Base-by-base conservation (phyloP, 2,329 filamentous ascomycete genomes). In the Sordariomycetes sp. region DNA sequence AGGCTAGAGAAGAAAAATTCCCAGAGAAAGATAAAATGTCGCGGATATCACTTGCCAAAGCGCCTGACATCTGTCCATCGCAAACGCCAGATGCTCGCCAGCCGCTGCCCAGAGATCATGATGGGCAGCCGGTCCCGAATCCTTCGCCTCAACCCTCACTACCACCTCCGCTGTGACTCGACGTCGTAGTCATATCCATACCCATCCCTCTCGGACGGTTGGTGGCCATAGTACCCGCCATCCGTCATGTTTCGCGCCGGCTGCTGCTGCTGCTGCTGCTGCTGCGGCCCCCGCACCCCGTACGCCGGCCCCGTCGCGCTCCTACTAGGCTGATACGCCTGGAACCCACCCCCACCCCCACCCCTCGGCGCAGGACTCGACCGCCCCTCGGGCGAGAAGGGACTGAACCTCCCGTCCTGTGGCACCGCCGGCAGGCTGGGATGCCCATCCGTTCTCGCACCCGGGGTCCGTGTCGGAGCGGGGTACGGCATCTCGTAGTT, bases 221-320 rank as follows among this genome's bases (percentile, higher is more conserved):
- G 42, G 56, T 57, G 52, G 48, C 28, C 58, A 57, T 53, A 53
- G 50, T 51, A 53, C 10, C 57, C 53, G 5, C 55, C 48, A 3
- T 70, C 72, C 24, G 75, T 77, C 70, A 77, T 70, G 57, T 73
- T 76, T 55, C 76, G 69, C 60, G 70, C 70, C 1, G 73, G 72
- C 36, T 24, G 53, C 32, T 70, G 63, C 42, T 69, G 67, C 13
- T 66, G 69, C 45, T 66, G 67, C 39, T 65, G 69, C 28, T 68
- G 62, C 39, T 65, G 69, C 28, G 68, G 62, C 28, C 28, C 8
- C 28, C 8, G 28, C 28, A 8, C 8, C 28, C 28, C 28, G 10
- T 65, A 63, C 28, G 70, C 61, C 3, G 70, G 69, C 1, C 69
- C 69, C 15, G 74, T 76, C 32, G 68, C 67, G 57, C 73, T 77